These are phyloP conservation scores for Ramaria sp. DNA, from an alignment of 768 basidiomycete genomes.

Conservation along the genomic window DNA sequence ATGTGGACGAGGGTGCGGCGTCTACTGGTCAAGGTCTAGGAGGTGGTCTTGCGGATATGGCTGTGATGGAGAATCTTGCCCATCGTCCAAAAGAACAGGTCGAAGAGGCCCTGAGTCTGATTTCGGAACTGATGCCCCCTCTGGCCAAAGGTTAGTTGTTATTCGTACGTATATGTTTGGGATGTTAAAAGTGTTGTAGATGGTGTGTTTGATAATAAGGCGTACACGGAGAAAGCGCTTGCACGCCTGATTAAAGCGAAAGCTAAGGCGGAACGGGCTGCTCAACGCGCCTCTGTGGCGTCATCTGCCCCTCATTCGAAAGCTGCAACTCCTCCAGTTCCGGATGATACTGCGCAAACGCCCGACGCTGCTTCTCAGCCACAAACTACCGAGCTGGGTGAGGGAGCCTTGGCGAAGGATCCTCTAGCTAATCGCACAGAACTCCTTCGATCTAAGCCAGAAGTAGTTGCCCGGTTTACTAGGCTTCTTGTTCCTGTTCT, in stretches of 20 bases:
- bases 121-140: conserved; percentile 89
- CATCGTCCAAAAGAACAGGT: conserved; percentile 96
- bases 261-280: conserved; percentile 71
- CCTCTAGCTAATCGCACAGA: conserved; percentile 51
- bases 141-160: conserved; percentile 65
- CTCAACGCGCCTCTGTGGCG: conserved; percentile 44
- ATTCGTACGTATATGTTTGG: not conserved
- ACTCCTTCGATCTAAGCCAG: conserved; percentile 59
- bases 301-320: conserved; percentile 19
- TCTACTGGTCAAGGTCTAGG: conserved; percentile 66
- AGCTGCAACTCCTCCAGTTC: conserved; percentile 17
- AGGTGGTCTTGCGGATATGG: conserved; percentile 89
- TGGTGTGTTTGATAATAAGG: conserved; percentile 89
- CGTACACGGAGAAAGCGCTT: conserved; percentile 80
- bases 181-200: conserved; percentile 33
- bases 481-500: conserved; percentile 84
- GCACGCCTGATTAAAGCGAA: conserved; percentile 68
- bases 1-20: conserved; percentile 51
- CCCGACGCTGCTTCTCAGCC: conserved; percentile 9
- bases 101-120: conserved; percentile 82
- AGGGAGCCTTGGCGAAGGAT: conserved; percentile 28
- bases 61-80: conserved; percentile 94
- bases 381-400: conserved; percentile 22
- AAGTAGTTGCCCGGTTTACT: conserved; percentile 79
- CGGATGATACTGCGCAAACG: conserved; percentile 13